Base-by-base conservation (phyloP, 768 basidiomycete genomes). In the Serendipita indica region DNA sequence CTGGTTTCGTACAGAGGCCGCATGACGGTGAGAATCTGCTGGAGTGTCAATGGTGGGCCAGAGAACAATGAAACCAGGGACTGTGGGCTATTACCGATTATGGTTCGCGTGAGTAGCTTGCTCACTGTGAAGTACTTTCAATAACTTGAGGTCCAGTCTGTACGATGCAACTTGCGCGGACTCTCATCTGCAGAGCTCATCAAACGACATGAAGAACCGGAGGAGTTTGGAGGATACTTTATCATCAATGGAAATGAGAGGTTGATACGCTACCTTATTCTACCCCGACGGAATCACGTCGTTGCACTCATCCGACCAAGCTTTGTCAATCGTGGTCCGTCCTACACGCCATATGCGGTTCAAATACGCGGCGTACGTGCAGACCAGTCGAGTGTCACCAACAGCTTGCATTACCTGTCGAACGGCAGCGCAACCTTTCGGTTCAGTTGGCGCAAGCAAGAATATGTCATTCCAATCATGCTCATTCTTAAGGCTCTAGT, bases 201-300 rank as follows among this genome's bases (percentile, higher is more conserved):
- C 59, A 73, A 75, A 59, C 84, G 84, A 62, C 86, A 94, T 68
- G 96, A 99, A 76, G 96, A 99, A 66, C 84, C 96, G 0, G 91
- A 96, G 72, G 96, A 98, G 70, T 97, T 97, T 67, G 96, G 96
- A 57, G 96, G 94, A 28, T 98, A 99, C 72, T 99, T 99, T 68
- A 80, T 99, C 67, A 83, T 99, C 70, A 99, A 99, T 69, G 96
- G 96, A 62, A 98, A 97, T 72, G 96, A 99, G 72, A 90, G 92
- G 72, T 81, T 99, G 62, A 93, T 99, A 64, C 90, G 96, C 62
- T 97, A 92, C 72, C 83, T 98, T 68, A 92, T 98, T 66, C 79
- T 99, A 35, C 94, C 93, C 12, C 85, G 96, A 27, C 80, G 96
- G 57, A 91, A 98, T 68, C 91, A 98, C 73, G 91, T 89, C 66